phyloP scores from a whole-genome alignment of 306 rosid species.

The Medicago lupulina region DNA sequence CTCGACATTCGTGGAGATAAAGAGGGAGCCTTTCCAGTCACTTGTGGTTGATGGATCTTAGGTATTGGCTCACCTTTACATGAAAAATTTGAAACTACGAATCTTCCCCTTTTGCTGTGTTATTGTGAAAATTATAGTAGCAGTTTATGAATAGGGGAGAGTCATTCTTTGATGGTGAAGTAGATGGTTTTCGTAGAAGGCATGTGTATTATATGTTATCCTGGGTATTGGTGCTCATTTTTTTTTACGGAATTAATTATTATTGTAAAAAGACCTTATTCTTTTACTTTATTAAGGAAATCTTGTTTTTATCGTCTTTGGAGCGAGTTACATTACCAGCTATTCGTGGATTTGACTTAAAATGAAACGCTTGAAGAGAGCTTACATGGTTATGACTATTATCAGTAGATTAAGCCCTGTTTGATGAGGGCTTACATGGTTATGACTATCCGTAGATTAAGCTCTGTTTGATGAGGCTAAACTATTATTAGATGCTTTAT shows the following conservation, averaged over 20 bases:
- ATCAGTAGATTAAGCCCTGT: no score
- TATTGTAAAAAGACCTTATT: slow-evolving; percentile 2
- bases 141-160: slow-evolving; percentile 62
- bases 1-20: slow-evolving; percentile 87
- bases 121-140: slow-evolving; percentile 13
- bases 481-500: no score
- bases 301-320: slow-evolving; percentile 9
- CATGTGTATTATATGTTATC: slow-evolving; percentile 39
- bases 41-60: slow-evolving; percentile 64
- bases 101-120: slow-evolving; percentile 24
- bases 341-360: neutral
- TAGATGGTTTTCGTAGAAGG: slow-evolving; percentile 40
- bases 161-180: slow-evolving; percentile 42
- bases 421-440: neutral
- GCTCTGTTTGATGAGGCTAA: no score
- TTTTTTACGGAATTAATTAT: slow-evolving; percentile 4
- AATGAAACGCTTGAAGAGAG: neutral
- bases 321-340: neutral
- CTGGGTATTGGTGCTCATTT: slow-evolving; percentile 14
- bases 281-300: neutral
- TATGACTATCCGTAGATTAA: neutral
- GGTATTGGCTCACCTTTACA: slow-evolving; percentile 4
- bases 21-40: slow-evolving; percentile 85
- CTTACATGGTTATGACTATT: neutral
- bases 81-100: slow-evolving; percentile 26